Base-by-base conservation (phyloP, 805 yeast species). In the Hanseniaspora hatyaiensis region DNA sequence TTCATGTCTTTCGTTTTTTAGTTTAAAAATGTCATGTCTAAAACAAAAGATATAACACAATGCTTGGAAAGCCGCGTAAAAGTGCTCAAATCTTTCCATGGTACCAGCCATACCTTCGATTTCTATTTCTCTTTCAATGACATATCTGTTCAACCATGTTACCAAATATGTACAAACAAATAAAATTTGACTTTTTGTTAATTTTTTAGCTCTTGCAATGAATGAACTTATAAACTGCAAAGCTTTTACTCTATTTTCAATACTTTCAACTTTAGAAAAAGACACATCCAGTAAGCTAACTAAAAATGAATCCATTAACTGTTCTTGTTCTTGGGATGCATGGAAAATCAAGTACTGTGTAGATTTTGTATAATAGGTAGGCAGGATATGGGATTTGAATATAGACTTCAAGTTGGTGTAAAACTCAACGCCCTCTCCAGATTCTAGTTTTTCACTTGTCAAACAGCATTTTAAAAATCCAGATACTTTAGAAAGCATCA, bases 201-300 rank as follows among this genome's bases (percentile, higher is more conserved):
- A 67, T 34, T 75, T 74, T 53, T 78, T 77, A 9, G 95, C 95
- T 49, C 98, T 73, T 1, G 97, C 92, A 50, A 89, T 76, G 58
- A 79, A 89, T 2, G 96, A 85, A 1, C 95, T 80, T 48, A 89
- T 71, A 60, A 92, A 89, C 63, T 92, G 97, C 73, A 88, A 74
- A 2, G 96, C 82, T 66, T 88, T 88, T 54, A 86, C 77, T 55
- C 94, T 74, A 53, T 78, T 80, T 48, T 84, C 89, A 31, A 78
- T 66, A 22, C 77, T 73, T 60, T 82, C 87, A 37, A 69, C 67
- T 8, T 79, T 72, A 44, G 79, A 74, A 60, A 92, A 80, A 2
- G 94, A 85, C 33, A 82, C 74, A 58, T 89, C 96, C 37, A 89
- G 78, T 54, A 92, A 68, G 34, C 82, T 69, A 2, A 83, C 94